These are phyloP conservation scores for Talaromyces sp. DNA, from an alignment of 2,329 filamentous ascomycete genomes.

Conservation along the genomic window DNA sequence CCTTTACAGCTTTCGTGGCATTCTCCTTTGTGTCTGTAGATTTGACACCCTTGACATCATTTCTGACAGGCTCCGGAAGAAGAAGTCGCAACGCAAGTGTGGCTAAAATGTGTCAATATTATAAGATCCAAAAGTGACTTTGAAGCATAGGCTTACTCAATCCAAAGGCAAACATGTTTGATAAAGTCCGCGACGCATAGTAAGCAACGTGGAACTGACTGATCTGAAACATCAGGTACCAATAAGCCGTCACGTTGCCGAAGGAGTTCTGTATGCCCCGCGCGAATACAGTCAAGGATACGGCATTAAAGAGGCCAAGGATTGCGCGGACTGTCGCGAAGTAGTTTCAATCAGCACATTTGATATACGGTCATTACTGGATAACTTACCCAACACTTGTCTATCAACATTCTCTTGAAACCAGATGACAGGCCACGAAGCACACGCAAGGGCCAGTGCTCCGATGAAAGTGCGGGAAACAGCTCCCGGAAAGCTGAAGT, in stretches of 20 bases:
- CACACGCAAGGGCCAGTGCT: constrained; percentile 67
- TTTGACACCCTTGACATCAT: background rate
- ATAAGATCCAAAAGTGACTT: background rate
- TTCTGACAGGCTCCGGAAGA: constrained; percentile 42
- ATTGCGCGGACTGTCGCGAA: constrained; percentile 61
- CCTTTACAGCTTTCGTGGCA: background rate
- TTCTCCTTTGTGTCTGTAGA: background rate
- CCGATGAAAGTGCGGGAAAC: constrained; percentile 91
- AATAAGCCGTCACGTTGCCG: constrained; percentile 65
- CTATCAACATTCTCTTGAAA: constrained; percentile 56
- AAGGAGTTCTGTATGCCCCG: constrained; percentile 62
- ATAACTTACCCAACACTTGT: constrained; percentile 53
- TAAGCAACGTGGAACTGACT: constrained; percentile 91
- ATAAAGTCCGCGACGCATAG: constrained; percentile 85
- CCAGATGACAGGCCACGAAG: constrained; percentile 64
- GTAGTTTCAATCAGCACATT: background rate
- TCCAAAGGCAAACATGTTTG: constrained; percentile 94
- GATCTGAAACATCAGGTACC: constrained; percentile 74
- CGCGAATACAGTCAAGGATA: constrained; percentile 64
- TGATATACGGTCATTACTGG: background rate
- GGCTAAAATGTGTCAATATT: constrained; percentile 22
- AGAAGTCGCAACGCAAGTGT: constrained; percentile 46
- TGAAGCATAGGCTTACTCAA: constrained; percentile 58
- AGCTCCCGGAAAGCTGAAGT: constrained; percentile 83
- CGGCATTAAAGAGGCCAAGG: constrained; percentile 72